Percentiles rank a stretch among this genome's conserved stretches.
Conservation (phyloP, 805 yeast species). For the Barnettozyma wickerhamii region DNA sequence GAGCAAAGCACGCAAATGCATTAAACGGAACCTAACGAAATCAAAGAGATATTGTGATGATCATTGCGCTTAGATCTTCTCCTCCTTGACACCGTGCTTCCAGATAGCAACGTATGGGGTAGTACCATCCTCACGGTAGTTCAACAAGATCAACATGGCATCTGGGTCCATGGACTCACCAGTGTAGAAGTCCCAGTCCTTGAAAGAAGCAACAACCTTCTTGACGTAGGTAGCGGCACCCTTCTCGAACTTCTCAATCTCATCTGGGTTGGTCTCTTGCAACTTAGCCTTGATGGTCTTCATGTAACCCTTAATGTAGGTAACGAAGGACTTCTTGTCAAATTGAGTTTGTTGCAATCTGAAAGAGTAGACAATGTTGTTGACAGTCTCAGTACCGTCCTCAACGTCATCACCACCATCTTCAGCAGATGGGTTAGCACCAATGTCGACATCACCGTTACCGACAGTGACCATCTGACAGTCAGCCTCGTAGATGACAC, state of each 20-base stretch:
- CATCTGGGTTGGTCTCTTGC: constrained; percentile 86
- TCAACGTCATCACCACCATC: constrained; percentile 78
- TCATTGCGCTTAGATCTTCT: constrained; percentile 71
- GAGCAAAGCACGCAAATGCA: constrained; percentile 1
- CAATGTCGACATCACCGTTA: constrained; percentile 94
- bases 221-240: constrained; percentile 96
- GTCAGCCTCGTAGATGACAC: constrained; percentile 94
- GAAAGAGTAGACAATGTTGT: constrained; percentile 98
- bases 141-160: constrained; percentile 94
- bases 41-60: not conserved
- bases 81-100: constrained; percentile 95
- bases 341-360: constrained; percentile 93
- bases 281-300: constrained; percentile 89
- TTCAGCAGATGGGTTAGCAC: constrained; percentile 99
- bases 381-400: constrained; percentile 85
- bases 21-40: not conserved
- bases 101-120: constrained; percentile 97
- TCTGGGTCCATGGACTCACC: constrained; percentile 99
- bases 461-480: constrained; percentile 87
- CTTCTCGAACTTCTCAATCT: constrained; percentile 86
- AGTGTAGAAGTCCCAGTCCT: constrained; percentile 99
- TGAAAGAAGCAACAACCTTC: constrained; percentile 93
- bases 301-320: constrained; percentile 99
- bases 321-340: constrained; percentile 96
- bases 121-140: constrained; percentile 99